These are phyloP conservation scores for Naegleria gruberi DNA, from an alignment of 208 protist genomes.

Conservation along the genomic window DNA sequence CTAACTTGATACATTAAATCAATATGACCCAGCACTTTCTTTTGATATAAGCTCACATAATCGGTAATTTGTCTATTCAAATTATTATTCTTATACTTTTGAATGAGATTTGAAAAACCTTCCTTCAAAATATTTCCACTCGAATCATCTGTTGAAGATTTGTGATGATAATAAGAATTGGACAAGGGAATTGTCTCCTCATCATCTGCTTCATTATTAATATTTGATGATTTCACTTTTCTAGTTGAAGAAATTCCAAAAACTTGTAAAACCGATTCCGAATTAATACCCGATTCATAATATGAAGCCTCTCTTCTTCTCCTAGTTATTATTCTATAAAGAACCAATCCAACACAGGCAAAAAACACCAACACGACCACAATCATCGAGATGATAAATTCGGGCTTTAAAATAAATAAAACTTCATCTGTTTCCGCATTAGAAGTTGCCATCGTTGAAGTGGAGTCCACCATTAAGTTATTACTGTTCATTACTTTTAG, in stretches of 20 bases:
- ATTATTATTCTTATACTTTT: not conserved
- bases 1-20: not conserved
- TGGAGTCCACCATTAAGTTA: too few species aligned
- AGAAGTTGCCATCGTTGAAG: too few species aligned
- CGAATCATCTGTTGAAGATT: not conserved
- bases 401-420: too few species aligned
- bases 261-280: not conserved
- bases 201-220: not conserved
- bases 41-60: not conserved
- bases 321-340: not conserved
- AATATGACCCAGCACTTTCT: too few species aligned
- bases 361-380: not conserved
- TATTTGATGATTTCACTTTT: not conserved
- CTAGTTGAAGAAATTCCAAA: not conserved
- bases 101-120: not conserved
- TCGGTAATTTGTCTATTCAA: not conserved
- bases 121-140: not conserved
- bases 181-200: not conserved
- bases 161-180: not conserved
- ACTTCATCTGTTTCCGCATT: too few species aligned
- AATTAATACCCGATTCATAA: not conserved
- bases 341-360: not conserved
- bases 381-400: not conserved
- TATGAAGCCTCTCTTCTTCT: not conserved
- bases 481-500: too few species aligned